Evolutionary conservation across 1,284 basidiomycete genomes (phyloP).

Genomic region (Ceratobasidium sp.): DNA sequence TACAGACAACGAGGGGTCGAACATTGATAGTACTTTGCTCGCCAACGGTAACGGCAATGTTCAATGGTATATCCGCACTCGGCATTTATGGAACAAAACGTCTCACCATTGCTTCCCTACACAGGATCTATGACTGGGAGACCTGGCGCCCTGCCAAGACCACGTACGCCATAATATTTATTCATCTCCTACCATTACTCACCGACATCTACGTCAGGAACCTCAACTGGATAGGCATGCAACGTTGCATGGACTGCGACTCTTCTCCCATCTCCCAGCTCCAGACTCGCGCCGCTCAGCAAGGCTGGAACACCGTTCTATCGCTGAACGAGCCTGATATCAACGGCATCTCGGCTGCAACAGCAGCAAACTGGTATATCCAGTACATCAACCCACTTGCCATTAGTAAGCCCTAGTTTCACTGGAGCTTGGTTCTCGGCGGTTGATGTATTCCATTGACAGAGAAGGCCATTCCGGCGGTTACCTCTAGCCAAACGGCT

Average conservation of each 20-base stretch:
- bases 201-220: not conserved
- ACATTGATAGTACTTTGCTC: not conserved
- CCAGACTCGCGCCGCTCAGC: slow-evolving; percentile 10
- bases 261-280: slow-evolving; percentile 38
- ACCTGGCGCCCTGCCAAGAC: slow-evolving; percentile 34
- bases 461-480: slow-evolving; percentile 36
- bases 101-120: not conserved
- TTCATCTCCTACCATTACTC: not conserved
- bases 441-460: not conserved
- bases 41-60: slow-evolving; percentile 13
- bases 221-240: slow-evolving; percentile 30
- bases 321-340: slow-evolving; percentile 43
- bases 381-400: slow-evolving; percentile 31
- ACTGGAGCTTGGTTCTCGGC: not conserved
- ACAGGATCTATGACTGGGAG: slow-evolving; percentile 37
- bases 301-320: slow-evolving; percentile 35
- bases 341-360: slow-evolving; percentile 3
- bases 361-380: slow-evolving; percentile 13
- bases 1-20: slow-evolving; percentile 27
- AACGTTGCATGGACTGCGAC: slow-evolving; percentile 12
- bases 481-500: slow-evolving; percentile 17
- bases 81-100: not conserved
- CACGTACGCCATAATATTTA: slow-evolving; percentile 14
- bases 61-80: slow-evolving; percentile 8
- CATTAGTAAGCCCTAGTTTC: slow-evolving; percentile 20